A percentile compares a stretch with the other conserved stretches of the same genome.
These are phyloP conservation scores for Microthlaspi erraticum DNA, from an alignment of 345 rosid genomes.

Conservation along the genomic window DNA sequence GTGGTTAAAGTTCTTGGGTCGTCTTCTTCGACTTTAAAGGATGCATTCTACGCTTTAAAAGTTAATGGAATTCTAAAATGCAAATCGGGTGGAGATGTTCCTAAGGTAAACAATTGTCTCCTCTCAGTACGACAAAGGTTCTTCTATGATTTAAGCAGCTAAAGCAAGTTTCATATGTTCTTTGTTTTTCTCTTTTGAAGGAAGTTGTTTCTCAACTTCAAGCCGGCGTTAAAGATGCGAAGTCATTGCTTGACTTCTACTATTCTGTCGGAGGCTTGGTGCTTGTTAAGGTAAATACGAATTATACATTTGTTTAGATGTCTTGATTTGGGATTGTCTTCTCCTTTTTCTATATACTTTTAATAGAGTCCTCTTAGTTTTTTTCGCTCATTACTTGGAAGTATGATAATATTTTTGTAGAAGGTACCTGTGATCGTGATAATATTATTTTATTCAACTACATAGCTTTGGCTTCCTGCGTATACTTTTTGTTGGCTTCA, in stretches of 20 bases:
- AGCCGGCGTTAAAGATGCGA: constrained; percentile 63
- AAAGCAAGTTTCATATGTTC: constrained; percentile 12
- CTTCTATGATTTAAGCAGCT: constrained; percentile 16
- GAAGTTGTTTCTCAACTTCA: constrained; percentile 66
- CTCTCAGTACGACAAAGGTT: background rate
- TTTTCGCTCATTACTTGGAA: background rate
- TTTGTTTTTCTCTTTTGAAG: constrained; percentile 48
- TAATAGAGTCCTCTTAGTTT: background rate
- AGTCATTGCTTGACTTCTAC: constrained; percentile 76
- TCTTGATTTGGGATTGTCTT: constrained; percentile 1
- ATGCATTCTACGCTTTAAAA: constrained; percentile 70
- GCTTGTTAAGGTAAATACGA: constrained; percentile 76
- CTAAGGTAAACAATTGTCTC: constrained; percentile 56
- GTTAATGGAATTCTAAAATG: constrained; percentile 72
- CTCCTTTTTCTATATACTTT: background rate
- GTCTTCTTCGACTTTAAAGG: constrained; percentile 64
- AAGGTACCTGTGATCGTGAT: constrained; percentile 2
- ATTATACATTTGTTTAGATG: constrained; percentile 25
- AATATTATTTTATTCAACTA: constrained; percentile 3
- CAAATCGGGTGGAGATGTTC: constrained; percentile 48
- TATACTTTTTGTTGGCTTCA: background rate
- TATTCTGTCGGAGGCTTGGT: constrained; percentile 72
- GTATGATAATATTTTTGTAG: background rate
- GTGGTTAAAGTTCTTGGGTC: constrained; percentile 59
- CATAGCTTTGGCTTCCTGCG: constrained; percentile 8